phyloP scores from a whole-genome alignment of 2,329 filamentous ascomycete species.

The Colletotrichum sidae region DNA sequence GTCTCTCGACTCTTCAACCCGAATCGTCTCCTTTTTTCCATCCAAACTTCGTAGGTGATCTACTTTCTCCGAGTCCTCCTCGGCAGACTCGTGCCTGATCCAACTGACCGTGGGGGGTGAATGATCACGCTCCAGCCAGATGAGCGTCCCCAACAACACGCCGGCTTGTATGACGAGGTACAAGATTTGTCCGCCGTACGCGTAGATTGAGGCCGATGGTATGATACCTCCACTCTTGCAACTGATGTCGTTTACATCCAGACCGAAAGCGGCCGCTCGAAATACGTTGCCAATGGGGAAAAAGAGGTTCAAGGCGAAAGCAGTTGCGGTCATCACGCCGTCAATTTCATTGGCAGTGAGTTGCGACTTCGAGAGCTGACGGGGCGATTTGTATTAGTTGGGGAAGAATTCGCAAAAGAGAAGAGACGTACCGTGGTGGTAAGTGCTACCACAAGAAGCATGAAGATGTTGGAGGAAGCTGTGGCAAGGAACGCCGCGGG shows the following conservation, averaged over 20 bases:
- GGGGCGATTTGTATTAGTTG: not conserved
- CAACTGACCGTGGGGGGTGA: conserved; percentile 4
- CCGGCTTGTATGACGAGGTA: conserved; percentile 74
- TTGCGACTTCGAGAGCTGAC: not conserved
- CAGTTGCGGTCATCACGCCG: conserved; percentile 1
- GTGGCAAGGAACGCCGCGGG: not conserved
- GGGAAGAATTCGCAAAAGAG: not conserved
- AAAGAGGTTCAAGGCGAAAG: not conserved
- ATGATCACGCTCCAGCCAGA: conserved; percentile 72
- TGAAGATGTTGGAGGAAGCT: not conserved
- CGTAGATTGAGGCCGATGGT: conserved; percentile 37
- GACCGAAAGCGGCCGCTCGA: not conserved
- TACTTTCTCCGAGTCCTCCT: not conserved
- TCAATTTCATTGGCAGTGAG: not conserved
- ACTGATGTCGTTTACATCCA: conserved; percentile 1
- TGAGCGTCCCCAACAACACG: conserved; percentile 68
- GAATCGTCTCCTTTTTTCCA: conserved; percentile 41
- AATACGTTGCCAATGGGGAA: conserved; percentile 13
- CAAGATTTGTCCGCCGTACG: conserved; percentile 76
- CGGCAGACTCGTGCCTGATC: not conserved
- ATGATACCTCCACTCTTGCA: not conserved
- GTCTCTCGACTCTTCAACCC: conserved; percentile 43
- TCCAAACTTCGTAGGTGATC: not conserved
- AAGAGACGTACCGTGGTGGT: not conserved
- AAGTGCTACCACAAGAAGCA: not conserved